A percentile compares a stretch with the other conserved stretches of the same genome.
Conservation (phyloP, 2,329 filamentous ascomycete species). For the Leptodontidium sp. region DNA sequence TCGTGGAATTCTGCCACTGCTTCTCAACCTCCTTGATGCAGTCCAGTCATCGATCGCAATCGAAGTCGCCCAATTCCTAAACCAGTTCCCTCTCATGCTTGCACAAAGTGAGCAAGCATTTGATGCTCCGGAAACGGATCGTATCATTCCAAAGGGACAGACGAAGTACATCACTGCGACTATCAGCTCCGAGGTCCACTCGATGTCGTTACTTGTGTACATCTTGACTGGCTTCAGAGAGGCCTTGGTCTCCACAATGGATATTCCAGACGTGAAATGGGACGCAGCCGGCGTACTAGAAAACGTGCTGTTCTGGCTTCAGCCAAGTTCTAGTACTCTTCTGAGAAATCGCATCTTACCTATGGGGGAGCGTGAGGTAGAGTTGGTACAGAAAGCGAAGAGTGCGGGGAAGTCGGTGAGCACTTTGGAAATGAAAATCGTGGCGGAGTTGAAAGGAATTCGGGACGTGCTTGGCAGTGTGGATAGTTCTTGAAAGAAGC, state of each 20-base stretch:
- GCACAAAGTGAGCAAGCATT: slow-evolving; percentile 76
- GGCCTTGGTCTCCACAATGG: slow-evolving; percentile 67
- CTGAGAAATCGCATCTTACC: slow-evolving; percentile 79
- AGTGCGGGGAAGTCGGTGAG: slow-evolving; percentile 26
- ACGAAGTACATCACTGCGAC: slow-evolving; percentile 74
- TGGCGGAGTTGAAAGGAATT: slow-evolving; percentile 65
- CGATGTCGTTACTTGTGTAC: slow-evolving; percentile 76
- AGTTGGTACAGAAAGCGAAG: slow-evolving; percentile 59
- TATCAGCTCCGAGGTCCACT: slow-evolving; percentile 80
- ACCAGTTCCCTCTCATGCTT: slow-evolving; percentile 85
- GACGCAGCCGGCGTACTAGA: slow-evolving; percentile 77
- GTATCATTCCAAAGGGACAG: slow-evolving; percentile 57
- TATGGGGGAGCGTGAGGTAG: slow-evolving; percentile 74
- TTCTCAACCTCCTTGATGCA: slow-evolving; percentile 85
- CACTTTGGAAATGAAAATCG: slow-evolving; percentile 70
- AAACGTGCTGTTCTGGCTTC: slow-evolving; percentile 83
- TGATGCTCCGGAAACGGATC: slow-evolving; percentile 63
- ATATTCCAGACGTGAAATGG: slow-evolving; percentile 79
- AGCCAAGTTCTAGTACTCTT: slow-evolving; percentile 65
- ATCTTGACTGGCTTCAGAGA: slow-evolving; percentile 73
- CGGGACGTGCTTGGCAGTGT: slow-evolving; percentile 43
- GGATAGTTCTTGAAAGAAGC: slow-evolving; percentile 25
- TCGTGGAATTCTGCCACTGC: slow-evolving; percentile 84
- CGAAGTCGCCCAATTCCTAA: slow-evolving; percentile 87
- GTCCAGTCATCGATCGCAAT: slow-evolving; percentile 83